Conservation (phyloP, 805 yeast species). For the baker's yeast (Saccharomyces cerevisiae) region DNA sequence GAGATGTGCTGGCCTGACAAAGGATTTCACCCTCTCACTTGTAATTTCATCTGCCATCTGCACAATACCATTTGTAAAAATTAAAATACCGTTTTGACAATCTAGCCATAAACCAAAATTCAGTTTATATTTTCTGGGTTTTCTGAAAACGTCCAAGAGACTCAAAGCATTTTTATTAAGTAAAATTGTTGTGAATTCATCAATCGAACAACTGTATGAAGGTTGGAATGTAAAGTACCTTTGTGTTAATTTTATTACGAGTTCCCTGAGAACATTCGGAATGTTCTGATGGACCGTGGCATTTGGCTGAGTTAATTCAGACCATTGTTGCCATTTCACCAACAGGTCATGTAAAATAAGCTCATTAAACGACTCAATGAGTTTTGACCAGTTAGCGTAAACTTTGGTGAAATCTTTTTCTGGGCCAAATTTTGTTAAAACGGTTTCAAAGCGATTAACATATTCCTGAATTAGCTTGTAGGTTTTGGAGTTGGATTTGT, state of each 20-base stretch:
- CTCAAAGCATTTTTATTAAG: neutral
- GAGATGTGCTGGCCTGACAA: neutral
- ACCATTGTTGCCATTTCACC: constrained; percentile 15
- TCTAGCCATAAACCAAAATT: constrained; percentile 7
- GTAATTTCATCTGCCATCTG: neutral
- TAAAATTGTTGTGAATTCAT: neutral
- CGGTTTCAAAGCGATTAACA: constrained; percentile 5
- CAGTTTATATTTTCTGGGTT: neutral
- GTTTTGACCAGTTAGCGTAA: constrained; percentile 10
- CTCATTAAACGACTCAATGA: constrained; percentile 13
- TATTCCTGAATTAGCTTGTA: constrained; percentile 2
- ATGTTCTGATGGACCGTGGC: constrained; percentile 3
- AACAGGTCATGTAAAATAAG: constrained; percentile 11
- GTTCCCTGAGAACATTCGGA: constrained; percentile 4
- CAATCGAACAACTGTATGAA: constrained; percentile 4
- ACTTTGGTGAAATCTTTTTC: constrained; percentile 3
- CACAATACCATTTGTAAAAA: constrained; percentile 2
- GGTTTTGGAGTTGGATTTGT: neutral
- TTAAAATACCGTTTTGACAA: constrained; percentile 2
- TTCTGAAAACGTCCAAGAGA: neutral
- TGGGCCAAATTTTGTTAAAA: constrained; percentile 7
- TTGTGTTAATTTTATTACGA: neutral
- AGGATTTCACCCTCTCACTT: neutral
- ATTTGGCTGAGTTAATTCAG: constrained; percentile 8
- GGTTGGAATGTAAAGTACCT: constrained; percentile 9